Evolutionary conservation across 2,329 filamentous ascomycete species (phyloP).

Genomic region (Fusarium veterinarium): DNA sequence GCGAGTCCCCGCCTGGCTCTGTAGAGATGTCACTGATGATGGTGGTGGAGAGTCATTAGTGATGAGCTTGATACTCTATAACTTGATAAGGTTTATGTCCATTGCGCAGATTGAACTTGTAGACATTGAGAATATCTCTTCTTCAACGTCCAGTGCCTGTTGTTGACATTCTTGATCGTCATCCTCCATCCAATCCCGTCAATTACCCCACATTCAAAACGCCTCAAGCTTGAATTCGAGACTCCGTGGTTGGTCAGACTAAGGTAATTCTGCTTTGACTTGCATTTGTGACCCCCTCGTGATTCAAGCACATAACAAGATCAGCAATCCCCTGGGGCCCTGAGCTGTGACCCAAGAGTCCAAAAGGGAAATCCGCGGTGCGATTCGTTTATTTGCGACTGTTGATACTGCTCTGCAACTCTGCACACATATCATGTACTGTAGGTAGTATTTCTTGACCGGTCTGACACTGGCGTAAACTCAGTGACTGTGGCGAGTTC

Average conservation of each 20-base stretch:
- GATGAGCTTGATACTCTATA: not conserved
- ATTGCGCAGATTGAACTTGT: not conserved
- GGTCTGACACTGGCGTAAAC: not conserved
- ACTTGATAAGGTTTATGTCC: not conserved
- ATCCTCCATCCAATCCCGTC: slow-evolving; percentile 6
- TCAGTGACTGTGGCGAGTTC: slow-evolving; percentile 17
- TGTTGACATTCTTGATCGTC: slow-evolving; percentile 10
- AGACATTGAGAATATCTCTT: not conserved
- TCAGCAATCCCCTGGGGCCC: not conserved
- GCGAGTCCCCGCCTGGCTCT: slow-evolving; percentile 17
- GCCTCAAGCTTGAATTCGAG: slow-evolving; percentile 30
- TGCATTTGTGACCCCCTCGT: slow-evolving; percentile 31
- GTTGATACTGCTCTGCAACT: not conserved
- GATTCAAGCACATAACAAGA: slow-evolving; percentile 17
- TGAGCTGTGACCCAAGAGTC: not conserved
- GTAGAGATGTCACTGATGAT: not conserved
- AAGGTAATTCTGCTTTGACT: slow-evolving; percentile 16
- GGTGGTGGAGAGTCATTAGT: not conserved
- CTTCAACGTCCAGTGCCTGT: not conserved
- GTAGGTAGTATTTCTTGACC: not conserved
- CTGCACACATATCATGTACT: not conserved
- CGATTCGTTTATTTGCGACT: not conserved
- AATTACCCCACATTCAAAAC: slow-evolving; percentile 27
- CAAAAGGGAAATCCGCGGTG: not conserved
- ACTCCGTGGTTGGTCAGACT: slow-evolving; percentile 33